Evolutionary conservation across 2,329 filamentous ascomycete genomes (phyloP).

Genomic region (Tolypocladium tropicale): DNA sequence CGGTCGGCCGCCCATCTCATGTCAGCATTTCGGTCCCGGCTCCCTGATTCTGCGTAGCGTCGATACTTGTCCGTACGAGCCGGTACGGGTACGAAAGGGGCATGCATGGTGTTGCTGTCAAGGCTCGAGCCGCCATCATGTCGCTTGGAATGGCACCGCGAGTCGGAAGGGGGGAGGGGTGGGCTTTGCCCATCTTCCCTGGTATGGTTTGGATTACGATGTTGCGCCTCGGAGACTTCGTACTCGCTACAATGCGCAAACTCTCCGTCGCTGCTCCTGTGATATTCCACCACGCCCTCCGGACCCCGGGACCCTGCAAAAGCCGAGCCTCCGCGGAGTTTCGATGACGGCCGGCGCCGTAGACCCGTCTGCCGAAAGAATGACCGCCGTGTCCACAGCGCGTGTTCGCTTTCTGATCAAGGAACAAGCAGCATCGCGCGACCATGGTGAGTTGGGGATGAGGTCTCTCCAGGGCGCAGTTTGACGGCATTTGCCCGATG

Average conservation of each 20-base stretch:
- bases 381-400: neutral
- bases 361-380: neutral
- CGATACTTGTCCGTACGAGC: neutral
- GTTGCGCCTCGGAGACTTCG: neutral
- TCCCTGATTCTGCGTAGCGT: conserved; percentile 1
- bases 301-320: neutral
- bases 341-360: neutral
- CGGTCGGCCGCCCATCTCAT: neutral
- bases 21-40: neutral
- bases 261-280: too few relatives aligned
- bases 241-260: too few relatives aligned
- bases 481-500: neutral
- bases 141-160: neutral
- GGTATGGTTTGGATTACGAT: neutral
- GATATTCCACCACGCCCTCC: too few relatives aligned
- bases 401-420: neutral
- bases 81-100: neutral
- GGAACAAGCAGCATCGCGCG: neutral
- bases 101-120: neutral
- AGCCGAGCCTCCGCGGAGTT: neutral
- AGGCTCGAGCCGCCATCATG: too few relatives aligned
- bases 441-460: neutral
- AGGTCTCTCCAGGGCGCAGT: neutral
- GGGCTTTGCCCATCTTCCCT: neutral
- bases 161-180: neutral